These are phyloP conservation scores for Penicillium sp. DNA, from an alignment of 2,329 filamentous ascomycete genomes.

Conservation along the genomic window DNA sequence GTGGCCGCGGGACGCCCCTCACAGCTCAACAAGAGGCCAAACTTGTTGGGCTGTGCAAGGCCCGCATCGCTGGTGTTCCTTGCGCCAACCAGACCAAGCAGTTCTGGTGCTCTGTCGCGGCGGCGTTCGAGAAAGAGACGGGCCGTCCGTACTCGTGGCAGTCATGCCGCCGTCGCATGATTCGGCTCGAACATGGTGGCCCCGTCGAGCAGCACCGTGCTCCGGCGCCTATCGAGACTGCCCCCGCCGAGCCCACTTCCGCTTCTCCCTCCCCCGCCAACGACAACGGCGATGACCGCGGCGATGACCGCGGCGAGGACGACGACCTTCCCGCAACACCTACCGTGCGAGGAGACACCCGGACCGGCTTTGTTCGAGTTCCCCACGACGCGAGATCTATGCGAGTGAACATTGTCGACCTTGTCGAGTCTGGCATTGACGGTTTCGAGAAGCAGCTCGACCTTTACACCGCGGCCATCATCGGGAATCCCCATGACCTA, in stretches of 20 bases:
- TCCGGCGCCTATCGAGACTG: too few species aligned
- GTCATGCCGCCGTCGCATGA: constrained; percentile 31
- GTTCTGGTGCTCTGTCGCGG: constrained; percentile 28
- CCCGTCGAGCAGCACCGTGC: neutral
- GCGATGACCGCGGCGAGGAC: neutral
- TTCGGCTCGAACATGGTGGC: neutral
- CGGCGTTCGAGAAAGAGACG: constrained; percentile 14
- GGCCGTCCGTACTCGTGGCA: constrained; percentile 33
- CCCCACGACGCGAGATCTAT: neutral
- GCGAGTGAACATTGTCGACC: neutral
- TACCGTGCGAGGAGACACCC: neutral
- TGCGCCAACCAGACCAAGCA: constrained; percentile 14
- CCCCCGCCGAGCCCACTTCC: neutral
- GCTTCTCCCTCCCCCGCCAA: too few species aligned
- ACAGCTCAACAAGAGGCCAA: neutral
- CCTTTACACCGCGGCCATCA: neutral
- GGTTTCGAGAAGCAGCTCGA: neutral
- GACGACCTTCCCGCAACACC: constrained; percentile 2
- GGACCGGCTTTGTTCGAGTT: neutral
- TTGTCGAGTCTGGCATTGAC: neutral
- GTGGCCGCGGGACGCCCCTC: constrained; percentile 5
- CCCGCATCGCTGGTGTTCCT: neutral
- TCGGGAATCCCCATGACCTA: neutral
- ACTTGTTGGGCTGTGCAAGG: neutral
- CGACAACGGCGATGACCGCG: too few species aligned